Evolutionary conservation across 495 filamentous ascomycete genomes (phyloP).

Genomic region (Aspergillus conjunctus): DNA sequence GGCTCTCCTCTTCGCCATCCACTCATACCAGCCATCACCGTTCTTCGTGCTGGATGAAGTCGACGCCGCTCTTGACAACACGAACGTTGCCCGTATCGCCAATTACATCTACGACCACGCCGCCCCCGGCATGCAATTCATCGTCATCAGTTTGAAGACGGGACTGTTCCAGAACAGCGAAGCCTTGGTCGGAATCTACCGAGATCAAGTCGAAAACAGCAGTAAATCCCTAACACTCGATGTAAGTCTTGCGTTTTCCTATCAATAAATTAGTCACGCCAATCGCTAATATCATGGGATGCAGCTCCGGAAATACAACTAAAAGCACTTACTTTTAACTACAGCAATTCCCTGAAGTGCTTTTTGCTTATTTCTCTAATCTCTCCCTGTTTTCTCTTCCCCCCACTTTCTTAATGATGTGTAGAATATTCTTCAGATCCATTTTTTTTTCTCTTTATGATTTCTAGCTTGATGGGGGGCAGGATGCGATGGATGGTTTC

Average conservation of each 20-base stretch:
- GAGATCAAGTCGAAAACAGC: constrained; percentile 90
- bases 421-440: constrained; percentile 20
- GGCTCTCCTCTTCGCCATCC: constrained; percentile 92
- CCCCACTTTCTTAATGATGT: constrained; percentile 6
- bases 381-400: background rate
- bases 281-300: constrained; percentile 16
- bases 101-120: constrained; percentile 94
- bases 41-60: constrained; percentile 99
- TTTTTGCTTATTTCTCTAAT: background rate
- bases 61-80: constrained; percentile 94
- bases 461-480: constrained; percentile 33
- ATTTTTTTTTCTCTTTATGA: constrained; percentile 22
- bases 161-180: constrained; percentile 93
- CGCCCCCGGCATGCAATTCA: constrained; percentile 97
- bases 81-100: constrained; percentile 92
- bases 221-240: constrained; percentile 88
- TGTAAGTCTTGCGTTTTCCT: constrained; percentile 62
- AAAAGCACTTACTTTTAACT: constrained; percentile 3
- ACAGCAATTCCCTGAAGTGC: background rate
- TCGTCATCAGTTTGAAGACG: constrained; percentile 93
- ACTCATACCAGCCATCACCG: constrained; percentile 88
- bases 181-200: constrained; percentile 89
- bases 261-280: background rate
- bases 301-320: constrained; percentile 52
- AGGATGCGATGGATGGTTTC: background rate